Conservation (phyloP, 163 green algal species). For the Chloromonas sp. region DNA sequence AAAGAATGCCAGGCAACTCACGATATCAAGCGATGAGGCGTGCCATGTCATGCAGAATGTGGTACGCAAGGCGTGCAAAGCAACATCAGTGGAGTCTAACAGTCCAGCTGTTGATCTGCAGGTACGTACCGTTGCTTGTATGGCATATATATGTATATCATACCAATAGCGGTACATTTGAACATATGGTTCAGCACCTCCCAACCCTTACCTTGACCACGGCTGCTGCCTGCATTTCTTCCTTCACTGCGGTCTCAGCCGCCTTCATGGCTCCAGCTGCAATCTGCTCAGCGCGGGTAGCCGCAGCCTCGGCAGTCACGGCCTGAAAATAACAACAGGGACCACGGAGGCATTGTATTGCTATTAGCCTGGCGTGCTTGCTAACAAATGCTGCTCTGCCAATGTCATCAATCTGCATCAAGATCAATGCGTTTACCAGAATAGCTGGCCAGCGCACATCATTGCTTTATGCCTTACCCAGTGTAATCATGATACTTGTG, state of each 20-base stretch:
- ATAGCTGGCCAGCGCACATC: no score
- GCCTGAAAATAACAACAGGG: not conserved
- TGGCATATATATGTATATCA: not conserved
- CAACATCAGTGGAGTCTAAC: no score
- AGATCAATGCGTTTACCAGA: no score
- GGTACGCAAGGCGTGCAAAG: no score
- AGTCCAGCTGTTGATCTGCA: not conserved
- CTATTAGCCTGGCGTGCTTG: not conserved
- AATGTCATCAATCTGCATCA: no score
- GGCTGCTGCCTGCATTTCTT: slow-evolving; percentile 75
- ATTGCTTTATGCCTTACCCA: no score
- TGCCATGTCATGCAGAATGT: no score
- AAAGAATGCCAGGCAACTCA: no score
- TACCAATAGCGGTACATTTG: not conserved
- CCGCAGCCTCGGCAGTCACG: slow-evolving; percentile 17
- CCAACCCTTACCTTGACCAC: slow-evolving; percentile 49
- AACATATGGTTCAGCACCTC: not conserved
- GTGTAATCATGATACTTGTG: no score
- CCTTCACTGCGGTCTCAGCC: slow-evolving; percentile 69
- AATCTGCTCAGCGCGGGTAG: slow-evolving; percentile 44
- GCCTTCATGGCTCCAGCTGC: slow-evolving; percentile 74
- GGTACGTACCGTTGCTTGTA: not conserved
- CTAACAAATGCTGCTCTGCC: not conserved
- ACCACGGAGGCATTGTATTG: not conserved
- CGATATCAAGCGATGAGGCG: no score